A percentile compares a stretch with the other conserved stretches of the same genome.
Conservation (phyloP, 768 basidiomycete genomes). For the Xerocomellus dryophilus region DNA sequence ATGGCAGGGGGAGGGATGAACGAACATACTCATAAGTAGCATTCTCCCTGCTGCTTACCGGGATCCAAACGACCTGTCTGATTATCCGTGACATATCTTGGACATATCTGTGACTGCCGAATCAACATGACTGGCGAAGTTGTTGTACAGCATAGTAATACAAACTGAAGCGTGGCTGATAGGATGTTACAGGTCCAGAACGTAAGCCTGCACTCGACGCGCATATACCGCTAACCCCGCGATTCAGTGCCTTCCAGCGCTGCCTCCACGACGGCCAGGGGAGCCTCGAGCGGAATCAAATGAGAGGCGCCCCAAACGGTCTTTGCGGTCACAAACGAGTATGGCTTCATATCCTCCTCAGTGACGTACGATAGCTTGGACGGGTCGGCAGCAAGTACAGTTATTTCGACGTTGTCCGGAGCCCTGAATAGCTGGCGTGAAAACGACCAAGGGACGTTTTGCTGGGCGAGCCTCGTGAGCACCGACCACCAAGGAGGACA, state of each 20-base stretch:
- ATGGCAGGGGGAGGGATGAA: no score
- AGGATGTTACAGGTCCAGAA: no score
- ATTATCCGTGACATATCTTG: no score
- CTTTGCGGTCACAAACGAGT: not conserved
- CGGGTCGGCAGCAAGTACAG: constrained; percentile 12
- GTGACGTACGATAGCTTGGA: not conserved
- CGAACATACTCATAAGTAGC: no score
- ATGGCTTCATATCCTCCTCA: constrained; percentile 1
- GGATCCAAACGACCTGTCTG: no score
- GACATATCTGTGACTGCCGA: no score
- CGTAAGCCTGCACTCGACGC: no score
- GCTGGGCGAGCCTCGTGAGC: constrained; percentile 4
- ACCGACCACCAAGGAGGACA: not conserved
- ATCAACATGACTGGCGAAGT: no score
- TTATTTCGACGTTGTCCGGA: constrained; percentile 11
- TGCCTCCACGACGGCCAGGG: constrained; percentile 7
- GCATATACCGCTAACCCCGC: not conserved
- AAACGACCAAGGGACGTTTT: constrained; percentile 22
- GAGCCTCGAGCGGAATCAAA: constrained; percentile 8
- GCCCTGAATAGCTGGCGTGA: not conserved
- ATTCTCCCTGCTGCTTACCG: no score
- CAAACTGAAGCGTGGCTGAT: no score
- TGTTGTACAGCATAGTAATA: no score
- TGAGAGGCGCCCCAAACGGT: constrained; percentile 12
- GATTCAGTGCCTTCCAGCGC: not conserved